Evolutionary conservation across 2,329 filamentous ascomycete genomes (phyloP).

Genomic region (Dothistroma pini): DNA sequence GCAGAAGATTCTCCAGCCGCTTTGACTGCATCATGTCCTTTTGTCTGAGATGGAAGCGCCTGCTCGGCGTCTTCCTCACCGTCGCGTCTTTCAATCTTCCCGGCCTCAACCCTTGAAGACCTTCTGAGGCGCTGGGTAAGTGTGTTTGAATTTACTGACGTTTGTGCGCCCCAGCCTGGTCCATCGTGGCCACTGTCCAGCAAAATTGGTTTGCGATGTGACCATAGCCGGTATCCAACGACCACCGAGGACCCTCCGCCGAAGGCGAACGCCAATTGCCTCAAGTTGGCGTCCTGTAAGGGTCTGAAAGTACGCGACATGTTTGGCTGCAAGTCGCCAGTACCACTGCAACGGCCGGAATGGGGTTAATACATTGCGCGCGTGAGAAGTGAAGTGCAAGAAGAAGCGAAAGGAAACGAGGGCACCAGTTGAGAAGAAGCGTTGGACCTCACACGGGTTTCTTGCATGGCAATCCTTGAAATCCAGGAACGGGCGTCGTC

Average conservation of each 20-base stretch:
- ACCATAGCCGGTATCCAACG: slow-evolving; percentile 18
- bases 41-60: slow-evolving; percentile 27
- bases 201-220: slow-evolving; percentile 13
- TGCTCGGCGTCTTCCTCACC: slow-evolving; percentile 9
- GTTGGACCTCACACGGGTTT: background rate
- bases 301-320: slow-evolving; percentile 20
- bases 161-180: background rate
- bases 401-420: background rate
- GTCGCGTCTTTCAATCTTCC: background rate
- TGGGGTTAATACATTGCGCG: background rate
- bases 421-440: background rate
- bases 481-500: slow-evolving; percentile 5
- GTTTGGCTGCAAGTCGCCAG: slow-evolving; percentile 1
- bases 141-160: background rate
- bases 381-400: background rate
- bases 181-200: slow-evolving; percentile 15
- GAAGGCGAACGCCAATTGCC: slow-evolving; percentile 12
- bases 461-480: slow-evolving; percentile 6
- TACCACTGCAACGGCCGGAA: background rate
- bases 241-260: slow-evolving; percentile 17
- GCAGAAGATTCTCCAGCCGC: slow-evolving; percentile 16
- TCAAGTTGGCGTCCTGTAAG: slow-evolving; percentile 7
- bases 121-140: slow-evolving; percentile 9
- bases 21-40: slow-evolving; percentile 20
- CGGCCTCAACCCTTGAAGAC: slow-evolving; percentile 3